These are phyloP conservation scores for Volvox carteri DNA, from an alignment of 163 green algal species.

Conservation along the genomic window DNA sequence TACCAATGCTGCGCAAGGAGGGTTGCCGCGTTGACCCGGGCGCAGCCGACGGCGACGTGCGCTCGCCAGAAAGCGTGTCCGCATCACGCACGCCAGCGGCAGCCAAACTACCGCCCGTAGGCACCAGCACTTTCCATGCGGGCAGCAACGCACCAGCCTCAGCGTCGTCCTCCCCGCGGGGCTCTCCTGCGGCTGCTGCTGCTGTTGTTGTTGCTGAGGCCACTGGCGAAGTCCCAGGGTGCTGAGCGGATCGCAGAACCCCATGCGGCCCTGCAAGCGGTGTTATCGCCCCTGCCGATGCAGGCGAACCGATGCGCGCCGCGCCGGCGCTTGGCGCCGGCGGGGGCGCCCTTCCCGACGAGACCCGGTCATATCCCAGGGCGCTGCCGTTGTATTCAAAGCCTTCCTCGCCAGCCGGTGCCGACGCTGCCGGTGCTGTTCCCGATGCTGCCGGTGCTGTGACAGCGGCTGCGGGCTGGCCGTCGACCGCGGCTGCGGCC, in stretches of 20 bases:
- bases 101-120: not conserved
- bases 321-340: slow-evolving; percentile 9
- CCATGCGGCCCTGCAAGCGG: not conserved
- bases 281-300: not conserved
- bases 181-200: not conserved
- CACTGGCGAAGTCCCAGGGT: too few species aligned
- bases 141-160: slow-evolving; percentile 26
- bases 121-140: slow-evolving; percentile 46
- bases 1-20: slow-evolving; percentile 12
- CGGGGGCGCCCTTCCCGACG: not conserved
- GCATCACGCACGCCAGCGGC: not conserved
- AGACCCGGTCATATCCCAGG: not conserved
- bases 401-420: not conserved
- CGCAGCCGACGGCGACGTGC: not conserved
- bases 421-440: not conserved
- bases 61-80: not conserved
- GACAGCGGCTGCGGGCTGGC: not conserved
- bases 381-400: not conserved
- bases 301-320: slow-evolving; percentile 31
- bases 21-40: not conserved
- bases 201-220: not conserved
- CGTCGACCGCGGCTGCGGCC: not conserved
- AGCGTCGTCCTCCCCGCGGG: not conserved
- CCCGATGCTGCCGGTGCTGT: too few species aligned
- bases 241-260: not conserved